Conservation (phyloP, 192 early-diverging fungal species). For the Backusella circina region DNA sequence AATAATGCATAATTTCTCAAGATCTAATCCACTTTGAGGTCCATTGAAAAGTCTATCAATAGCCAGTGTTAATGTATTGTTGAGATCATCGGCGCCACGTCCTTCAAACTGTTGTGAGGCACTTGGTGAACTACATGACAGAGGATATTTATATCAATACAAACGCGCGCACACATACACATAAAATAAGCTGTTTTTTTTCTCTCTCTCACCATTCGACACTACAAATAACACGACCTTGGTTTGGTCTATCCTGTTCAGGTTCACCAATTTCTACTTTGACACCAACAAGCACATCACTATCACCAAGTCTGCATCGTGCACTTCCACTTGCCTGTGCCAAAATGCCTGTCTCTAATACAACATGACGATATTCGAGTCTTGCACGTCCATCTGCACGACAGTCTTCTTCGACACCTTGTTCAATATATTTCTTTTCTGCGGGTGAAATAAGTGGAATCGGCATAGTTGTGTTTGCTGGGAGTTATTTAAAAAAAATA, state of each 20-base stretch:
- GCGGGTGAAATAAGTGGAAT: constrained; percentile 61
- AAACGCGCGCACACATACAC: neutral
- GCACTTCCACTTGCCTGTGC: constrained; percentile 90
- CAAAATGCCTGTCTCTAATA: constrained; percentile 84
- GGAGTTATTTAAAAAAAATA: neutral
- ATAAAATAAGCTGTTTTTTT: neutral
- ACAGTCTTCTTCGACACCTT: constrained; percentile 75
- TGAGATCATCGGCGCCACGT: constrained; percentile 76
- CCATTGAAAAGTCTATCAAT: constrained; percentile 78
- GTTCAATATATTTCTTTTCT: constrained; percentile 79
- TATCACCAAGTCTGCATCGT: constrained; percentile 74
- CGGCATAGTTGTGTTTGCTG: constrained; percentile 13
- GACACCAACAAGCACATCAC: constrained; percentile 91
- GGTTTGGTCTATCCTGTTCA: constrained; percentile 55
- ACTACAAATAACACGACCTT: constrained; percentile 75
- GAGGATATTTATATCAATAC: neutral
- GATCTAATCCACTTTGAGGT: constrained; percentile 80
- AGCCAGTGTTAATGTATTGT: constrained; percentile 81
- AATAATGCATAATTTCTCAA: constrained; percentile 86
- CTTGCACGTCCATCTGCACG: constrained; percentile 86
- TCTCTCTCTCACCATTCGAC: constrained; percentile 86
- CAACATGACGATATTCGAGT: constrained; percentile 71
- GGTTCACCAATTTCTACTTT: constrained; percentile 86
- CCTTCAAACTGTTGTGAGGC: constrained; percentile 80
- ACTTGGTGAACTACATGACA: constrained; percentile 68